Evolutionary conservation across 2,329 filamentous ascomycete species (phyloP), one percentile per base, ranked within the genome.

Genomic region (Colletotrichum spaethianum): DNA sequence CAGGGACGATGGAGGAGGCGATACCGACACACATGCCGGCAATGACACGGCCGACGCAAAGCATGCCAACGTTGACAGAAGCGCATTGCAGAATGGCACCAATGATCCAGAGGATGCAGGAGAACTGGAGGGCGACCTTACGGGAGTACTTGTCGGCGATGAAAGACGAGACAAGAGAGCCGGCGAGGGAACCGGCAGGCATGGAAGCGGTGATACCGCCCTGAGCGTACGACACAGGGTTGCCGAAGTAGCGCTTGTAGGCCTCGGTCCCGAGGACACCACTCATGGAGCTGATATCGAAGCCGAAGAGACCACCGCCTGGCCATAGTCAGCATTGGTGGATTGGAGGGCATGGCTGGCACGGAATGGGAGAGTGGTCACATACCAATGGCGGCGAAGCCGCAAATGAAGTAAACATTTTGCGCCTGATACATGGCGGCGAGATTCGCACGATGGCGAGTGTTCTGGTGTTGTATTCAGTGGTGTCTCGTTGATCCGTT

Each of bases 221-320:
- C 80, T 94, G 92, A 0, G 87, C 84, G 75, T 88, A 86, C 1
- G 85, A 87, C 23, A 79, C 78, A 3, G 87, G 87, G 66, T 93
- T 88, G 76, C 90, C 85, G 82, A 94, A 94, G 81, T 93, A 94
- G 76, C 89, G 90, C 76, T 90, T 90, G 80, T 95, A 95, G 57
- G 91, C 88, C 68, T 90, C 81, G 0, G 91, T 93, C 38, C 90
- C 90, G 46, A 94, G 85, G 31, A 91, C 89, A 56, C 89, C 90
- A 46, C 89, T 91, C 92, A 94, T 94, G 53, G 91, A 93, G 67
- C 88, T 90, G 77, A 95, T 94, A 82, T 95, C 93, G 79, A 95
- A 95, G 76, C 93, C 93, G 77, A 95, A 94, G 33, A 94, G 85
- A 31, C 88, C 90, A 79, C 92, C 92, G 75, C 92, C 92, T 84